These are phyloP conservation scores for Vigna radiata DNA, from an alignment of 306 rosid genomes.

Conservation along the genomic window DNA sequence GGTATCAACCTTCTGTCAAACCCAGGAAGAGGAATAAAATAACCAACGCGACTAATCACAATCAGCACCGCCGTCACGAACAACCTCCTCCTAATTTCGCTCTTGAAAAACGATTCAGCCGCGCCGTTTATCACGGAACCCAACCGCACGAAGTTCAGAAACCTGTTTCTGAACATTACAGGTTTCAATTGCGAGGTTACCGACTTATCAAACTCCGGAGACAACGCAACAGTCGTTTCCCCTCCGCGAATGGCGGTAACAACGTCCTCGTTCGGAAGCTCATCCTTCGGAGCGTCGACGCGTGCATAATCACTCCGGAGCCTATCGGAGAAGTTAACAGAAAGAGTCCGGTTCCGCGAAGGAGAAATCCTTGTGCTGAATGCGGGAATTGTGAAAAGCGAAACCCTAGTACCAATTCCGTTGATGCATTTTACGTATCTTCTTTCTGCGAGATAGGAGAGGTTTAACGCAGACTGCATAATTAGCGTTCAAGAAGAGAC, in stretches of 20 bases:
- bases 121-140: conserved; percentile 81
- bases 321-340: conserved; percentile 53
- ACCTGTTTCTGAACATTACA: conserved; percentile 64
- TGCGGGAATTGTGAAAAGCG: conserved; percentile 34
- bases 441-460: conserved; percentile 43
- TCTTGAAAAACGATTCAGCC: conserved; percentile 90
- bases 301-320: conserved; percentile 51
- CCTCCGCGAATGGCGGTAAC: conserved; percentile 43
- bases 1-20: conserved; percentile 97
- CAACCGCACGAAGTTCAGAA: conserved; percentile 73
- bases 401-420: conserved; percentile 42
- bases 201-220: conserved; percentile 9
- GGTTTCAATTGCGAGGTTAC: conserved; percentile 39
- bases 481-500: conserved; percentile 1
- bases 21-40: conserved; percentile 97
- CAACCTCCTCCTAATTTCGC: conserved; percentile 91
- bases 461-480: background rate
- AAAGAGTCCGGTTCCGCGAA: conserved; percentile 42
- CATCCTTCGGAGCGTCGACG: conserved; percentile 55
- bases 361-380: conserved; percentile 41
- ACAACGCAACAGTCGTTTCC: conserved; percentile 39
- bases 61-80: conserved; percentile 85
- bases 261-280: conserved; percentile 45
- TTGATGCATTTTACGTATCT: conserved; percentile 46
- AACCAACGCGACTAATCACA: conserved; percentile 88